A percentile compares a stretch with the other conserved stretches of the same genome.
These are phyloP conservation scores for Phaeolepiota aurea DNA, from an alignment of 768 basidiomycete genomes.

Conservation along the genomic window DNA sequence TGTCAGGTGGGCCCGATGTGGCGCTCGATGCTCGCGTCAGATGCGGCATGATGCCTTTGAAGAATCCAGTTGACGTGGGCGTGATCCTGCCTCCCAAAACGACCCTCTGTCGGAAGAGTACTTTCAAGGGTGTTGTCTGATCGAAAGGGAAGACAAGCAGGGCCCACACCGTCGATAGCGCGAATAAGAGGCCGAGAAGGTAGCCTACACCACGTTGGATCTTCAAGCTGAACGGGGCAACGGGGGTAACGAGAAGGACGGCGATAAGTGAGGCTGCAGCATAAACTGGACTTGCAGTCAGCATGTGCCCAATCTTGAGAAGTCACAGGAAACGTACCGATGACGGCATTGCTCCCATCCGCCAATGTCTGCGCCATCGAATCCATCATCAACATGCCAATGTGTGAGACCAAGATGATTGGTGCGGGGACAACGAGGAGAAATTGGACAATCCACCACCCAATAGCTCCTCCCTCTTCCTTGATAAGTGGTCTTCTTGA, in stretches of 20 bases:
- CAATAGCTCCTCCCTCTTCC: slow-evolving; percentile 18
- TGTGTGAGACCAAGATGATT: slow-evolving; percentile 43
- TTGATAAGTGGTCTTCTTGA: neutral
- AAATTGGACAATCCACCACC: slow-evolving; percentile 54
- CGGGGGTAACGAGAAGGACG: slow-evolving; percentile 45
- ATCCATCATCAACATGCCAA: slow-evolving; percentile 35
- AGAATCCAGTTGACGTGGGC: slow-evolving; percentile 5
- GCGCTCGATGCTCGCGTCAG: neutral
- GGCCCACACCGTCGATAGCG: slow-evolving; percentile 32
- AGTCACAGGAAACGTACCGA: slow-evolving; percentile 33
- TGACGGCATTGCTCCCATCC: slow-evolving; percentile 47
- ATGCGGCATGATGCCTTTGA: too few relatives aligned
- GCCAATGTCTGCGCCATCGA: slow-evolving; percentile 48
- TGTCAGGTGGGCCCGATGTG: slow-evolving; percentile 12
- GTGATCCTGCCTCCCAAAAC: slow-evolving; percentile 26
- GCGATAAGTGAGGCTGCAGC: slow-evolving; percentile 32
- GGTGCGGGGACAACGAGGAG: slow-evolving; percentile 46
- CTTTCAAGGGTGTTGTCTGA: slow-evolving; percentile 49
- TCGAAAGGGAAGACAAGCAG: slow-evolving; percentile 57
- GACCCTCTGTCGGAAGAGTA: slow-evolving; percentile 63
- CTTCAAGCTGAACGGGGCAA: slow-evolving; percentile 57
- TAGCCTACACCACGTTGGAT: slow-evolving; percentile 22
- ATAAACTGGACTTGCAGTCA: slow-evolving; percentile 37
- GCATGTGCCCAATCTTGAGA: slow-evolving; percentile 1
- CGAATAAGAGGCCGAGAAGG: slow-evolving; percentile 28